These are phyloP conservation scores for Globisporangium spiculum DNA, from an alignment of 352 stramenopile species.

Conservation along the genomic window DNA sequence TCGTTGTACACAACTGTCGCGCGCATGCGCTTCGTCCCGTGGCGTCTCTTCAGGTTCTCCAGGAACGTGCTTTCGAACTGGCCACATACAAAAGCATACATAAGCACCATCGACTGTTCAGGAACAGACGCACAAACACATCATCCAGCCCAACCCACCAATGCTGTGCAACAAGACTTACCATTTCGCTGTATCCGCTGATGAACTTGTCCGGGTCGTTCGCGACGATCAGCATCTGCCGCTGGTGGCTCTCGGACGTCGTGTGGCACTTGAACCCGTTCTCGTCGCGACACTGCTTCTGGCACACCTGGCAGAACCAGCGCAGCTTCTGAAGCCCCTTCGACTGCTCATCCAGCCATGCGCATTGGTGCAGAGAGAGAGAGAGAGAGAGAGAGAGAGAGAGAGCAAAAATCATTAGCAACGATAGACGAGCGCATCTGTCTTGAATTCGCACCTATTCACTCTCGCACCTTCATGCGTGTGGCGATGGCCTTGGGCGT, in stretches of 20 bases:
- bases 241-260: constrained; percentile 95
- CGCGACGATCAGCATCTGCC: constrained; percentile 98
- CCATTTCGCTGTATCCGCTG: constrained; percentile 83
- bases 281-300: constrained; percentile 99
- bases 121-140: not conserved
- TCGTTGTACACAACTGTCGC: constrained; percentile 99
- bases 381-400: not conserved
- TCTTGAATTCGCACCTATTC: too few species aligned
- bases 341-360: constrained; percentile 36
- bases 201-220: constrained; percentile 95
- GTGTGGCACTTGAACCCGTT: constrained; percentile 99
- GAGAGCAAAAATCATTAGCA: not conserved
- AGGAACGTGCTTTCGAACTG: constrained; percentile 96
- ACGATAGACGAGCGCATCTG: not conserved
- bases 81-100: not conserved
- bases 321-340: constrained; percentile 98
- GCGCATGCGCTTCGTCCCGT: constrained; percentile 96
- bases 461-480: constrained; percentile 71
- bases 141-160: constrained; percentile 4
- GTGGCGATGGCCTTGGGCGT: constrained; percentile 85
- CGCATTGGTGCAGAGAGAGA: not conserved
- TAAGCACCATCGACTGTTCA: not conserved
- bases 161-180: constrained; percentile 7
- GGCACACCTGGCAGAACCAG: constrained; percentile 99
- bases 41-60: constrained; percentile 91